Evolutionary conservation across 2,329 filamentous ascomycete genomes (phyloP), one percentile per base, ranked within the genome.

Genomic region (Beauveria caledonica): DNA sequence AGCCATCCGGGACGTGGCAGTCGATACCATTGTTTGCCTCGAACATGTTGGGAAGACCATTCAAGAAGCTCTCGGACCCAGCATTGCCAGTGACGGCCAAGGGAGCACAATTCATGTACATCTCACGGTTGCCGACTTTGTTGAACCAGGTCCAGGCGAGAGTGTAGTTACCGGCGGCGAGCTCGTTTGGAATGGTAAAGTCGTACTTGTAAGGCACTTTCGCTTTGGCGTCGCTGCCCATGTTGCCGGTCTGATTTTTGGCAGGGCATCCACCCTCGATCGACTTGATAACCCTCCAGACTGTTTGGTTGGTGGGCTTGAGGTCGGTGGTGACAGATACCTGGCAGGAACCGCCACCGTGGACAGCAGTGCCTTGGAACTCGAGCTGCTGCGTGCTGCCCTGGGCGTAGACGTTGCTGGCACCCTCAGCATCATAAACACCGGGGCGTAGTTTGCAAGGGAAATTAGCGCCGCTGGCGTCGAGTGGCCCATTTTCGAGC

Each of bases 121-220:
- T 91, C 71, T 97, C 94, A 1, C 92, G 87, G 77, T 96, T 96
- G 3, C 94, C 94, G 10, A 96, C 69, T 62, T 88, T 88, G 78
- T 97, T 97, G 74, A 96, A 85, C 94, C 94, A 97, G 0, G 91
- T 91, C 92, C 92, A 97, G 0, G 90, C 90, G 5, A 97, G 79
- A 0, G 86, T 89, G 27, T 89, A 92, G 45, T 92, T 82, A 4
- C 93, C 94, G 1, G 86, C 77, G 9, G 86, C 84, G 51, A 97
- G 80, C 23, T 86, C 83, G 0, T 80, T 71, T 0, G 92, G 93
- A 6, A 97, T 84, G 0, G 76, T 82, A 75, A 87, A 96, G 33
- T 83, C 76, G 73, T 89, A 94, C 0, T 74, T 78, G 68, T 80
- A 80, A 0, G 85, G 80, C 42, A 80, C 76, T 0, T 63, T 63